A percentile compares a stretch with the other conserved stretches of the same genome.
phyloP scores from a whole-genome alignment of 2,329 filamentous ascomycete genomes.

The Pseudocercospora macadamiae region DNA sequence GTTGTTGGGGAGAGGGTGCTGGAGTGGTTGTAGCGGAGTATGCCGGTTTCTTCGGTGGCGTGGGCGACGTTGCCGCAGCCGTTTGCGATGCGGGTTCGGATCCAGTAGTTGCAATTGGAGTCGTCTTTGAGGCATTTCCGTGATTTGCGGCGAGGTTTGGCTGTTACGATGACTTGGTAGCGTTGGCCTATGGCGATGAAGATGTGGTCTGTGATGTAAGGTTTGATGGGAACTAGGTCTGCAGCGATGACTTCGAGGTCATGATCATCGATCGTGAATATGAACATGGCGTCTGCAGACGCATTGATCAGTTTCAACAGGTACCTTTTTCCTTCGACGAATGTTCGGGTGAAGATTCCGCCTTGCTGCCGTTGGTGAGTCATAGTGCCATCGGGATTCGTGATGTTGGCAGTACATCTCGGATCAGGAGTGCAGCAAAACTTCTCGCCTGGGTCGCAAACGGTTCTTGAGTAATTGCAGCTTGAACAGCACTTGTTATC shows the following conservation, averaged over 20 bases:
- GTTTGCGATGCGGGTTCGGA: conserved; percentile 28
- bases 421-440: too few species aligned
- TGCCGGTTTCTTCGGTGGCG: conserved; percentile 31
- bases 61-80: conserved; percentile 37
- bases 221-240: conserved; percentile 50
- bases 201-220: conserved; percentile 42
- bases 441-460: too few species aligned
- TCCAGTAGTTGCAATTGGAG: conserved; percentile 36
- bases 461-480: too few species aligned
- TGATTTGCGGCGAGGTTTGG: neutral
- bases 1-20: conserved; percentile 24
- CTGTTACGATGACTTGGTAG: conserved; percentile 37
- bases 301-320: conserved; percentile 49
- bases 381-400: conserved; percentile 27
- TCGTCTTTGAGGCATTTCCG: neutral
- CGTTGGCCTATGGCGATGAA: conserved; percentile 42
- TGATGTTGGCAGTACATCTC: too few species aligned
- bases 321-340: conserved; percentile 44
- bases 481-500: too few species aligned
- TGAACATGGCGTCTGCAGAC: conserved; percentile 42
- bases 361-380: conserved; percentile 21
- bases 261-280: conserved; percentile 46
- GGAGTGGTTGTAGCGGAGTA: conserved; percentile 29
- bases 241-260: conserved; percentile 47
- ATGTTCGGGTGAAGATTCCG: conserved; percentile 11